Percentiles rank a stretch among this genome's conserved stretches.
Conservation (phyloP, 257 asterid genomes). For the Lycium ferocissimum region DNA sequence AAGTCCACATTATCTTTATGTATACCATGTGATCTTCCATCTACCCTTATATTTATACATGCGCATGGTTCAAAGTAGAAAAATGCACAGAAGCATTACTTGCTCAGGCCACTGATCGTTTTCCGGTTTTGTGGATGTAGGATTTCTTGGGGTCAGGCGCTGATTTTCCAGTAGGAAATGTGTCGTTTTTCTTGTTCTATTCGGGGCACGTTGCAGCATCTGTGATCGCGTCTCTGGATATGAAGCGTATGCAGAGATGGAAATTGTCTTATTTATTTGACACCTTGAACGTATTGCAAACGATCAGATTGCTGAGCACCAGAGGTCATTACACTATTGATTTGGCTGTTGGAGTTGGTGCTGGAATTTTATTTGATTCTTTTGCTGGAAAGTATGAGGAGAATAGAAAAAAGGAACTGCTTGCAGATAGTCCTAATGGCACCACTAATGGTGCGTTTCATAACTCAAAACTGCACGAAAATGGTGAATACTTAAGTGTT, state of each 20-base stretch:
- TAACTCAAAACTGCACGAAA: constrained; percentile 23
- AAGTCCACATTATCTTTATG: neutral
- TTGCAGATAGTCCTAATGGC: constrained; percentile 24
- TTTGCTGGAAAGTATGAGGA: constrained; percentile 37
- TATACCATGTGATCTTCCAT: neutral
- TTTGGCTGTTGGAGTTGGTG: constrained; percentile 44
- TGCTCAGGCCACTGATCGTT: neutral
- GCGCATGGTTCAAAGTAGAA: neutral
- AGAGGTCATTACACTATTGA: constrained; percentile 51
- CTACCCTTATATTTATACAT: neutral
- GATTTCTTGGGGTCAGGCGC: constrained; percentile 45
- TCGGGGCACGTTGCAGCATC: constrained; percentile 52
- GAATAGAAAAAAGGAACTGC: neutral
- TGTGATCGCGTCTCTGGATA: constrained; percentile 39
- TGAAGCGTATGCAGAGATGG: constrained; percentile 44
- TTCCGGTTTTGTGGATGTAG: neutral
- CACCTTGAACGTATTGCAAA: constrained; percentile 37
- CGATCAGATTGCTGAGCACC: constrained; percentile 38
- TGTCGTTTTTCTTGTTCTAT: constrained; percentile 46
- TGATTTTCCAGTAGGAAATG: constrained; percentile 49
- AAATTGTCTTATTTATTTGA: constrained; percentile 35
- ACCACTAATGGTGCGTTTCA: constrained; percentile 24
- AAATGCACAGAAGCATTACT: neutral
- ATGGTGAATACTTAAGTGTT: constrained; percentile 1
- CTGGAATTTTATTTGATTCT: constrained; percentile 42